Conservation (phyloP, 768 basidiomycete genomes). For the Suillus subluteus region DNA sequence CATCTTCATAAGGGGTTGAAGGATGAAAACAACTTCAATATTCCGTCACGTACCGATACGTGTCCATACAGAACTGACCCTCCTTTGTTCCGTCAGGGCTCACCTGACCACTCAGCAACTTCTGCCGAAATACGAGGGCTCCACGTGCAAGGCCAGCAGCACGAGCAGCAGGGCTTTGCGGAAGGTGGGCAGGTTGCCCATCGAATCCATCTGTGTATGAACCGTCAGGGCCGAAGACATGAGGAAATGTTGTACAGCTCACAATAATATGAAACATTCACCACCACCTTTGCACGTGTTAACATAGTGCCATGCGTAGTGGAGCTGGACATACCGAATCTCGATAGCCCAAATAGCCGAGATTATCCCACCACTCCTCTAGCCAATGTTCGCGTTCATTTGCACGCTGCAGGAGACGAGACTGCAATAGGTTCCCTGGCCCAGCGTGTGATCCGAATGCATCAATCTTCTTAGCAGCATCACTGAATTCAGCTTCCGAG, state of each 20-base stretch:
- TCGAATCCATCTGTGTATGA: slow-evolving; percentile 73
- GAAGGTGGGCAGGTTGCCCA: slow-evolving; percentile 61
- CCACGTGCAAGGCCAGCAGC: slow-evolving; percentile 75
- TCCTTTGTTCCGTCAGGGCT: slow-evolving; percentile 69
- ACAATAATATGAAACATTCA: slow-evolving; percentile 97
- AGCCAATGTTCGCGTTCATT: slow-evolving; percentile 76
- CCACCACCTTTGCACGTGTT: slow-evolving; percentile 58
- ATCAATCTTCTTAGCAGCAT: slow-evolving; percentile 65
- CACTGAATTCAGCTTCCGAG: slow-evolving; percentile 57
- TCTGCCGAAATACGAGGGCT: slow-evolving; percentile 74
- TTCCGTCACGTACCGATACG: slow-evolving; percentile 59
- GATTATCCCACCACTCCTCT: slow-evolving; percentile 94
- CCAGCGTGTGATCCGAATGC: slow-evolving; percentile 51
- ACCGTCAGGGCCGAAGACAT: slow-evolving; percentile 14
- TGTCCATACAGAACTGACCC: slow-evolving; percentile 83
- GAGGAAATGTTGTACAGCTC: slow-evolving; percentile 23
- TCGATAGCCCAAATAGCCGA: slow-evolving; percentile 80
- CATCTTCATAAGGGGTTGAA: slow-evolving; percentile 49
- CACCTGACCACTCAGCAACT: slow-evolving; percentile 67
- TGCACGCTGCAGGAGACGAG: slow-evolving; percentile 58
- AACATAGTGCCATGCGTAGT: slow-evolving; percentile 9
- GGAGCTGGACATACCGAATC: slow-evolving; percentile 64
- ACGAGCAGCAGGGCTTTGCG: slow-evolving; percentile 59
- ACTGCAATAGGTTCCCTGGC: slow-evolving; percentile 61
- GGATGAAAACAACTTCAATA: not conserved